Percentiles rank a stretch among this genome's conserved stretches.
Evolutionary conservation across 2,329 filamentous ascomycete species (phyloP).

Genomic region (Botryotinia calthae): DNA sequence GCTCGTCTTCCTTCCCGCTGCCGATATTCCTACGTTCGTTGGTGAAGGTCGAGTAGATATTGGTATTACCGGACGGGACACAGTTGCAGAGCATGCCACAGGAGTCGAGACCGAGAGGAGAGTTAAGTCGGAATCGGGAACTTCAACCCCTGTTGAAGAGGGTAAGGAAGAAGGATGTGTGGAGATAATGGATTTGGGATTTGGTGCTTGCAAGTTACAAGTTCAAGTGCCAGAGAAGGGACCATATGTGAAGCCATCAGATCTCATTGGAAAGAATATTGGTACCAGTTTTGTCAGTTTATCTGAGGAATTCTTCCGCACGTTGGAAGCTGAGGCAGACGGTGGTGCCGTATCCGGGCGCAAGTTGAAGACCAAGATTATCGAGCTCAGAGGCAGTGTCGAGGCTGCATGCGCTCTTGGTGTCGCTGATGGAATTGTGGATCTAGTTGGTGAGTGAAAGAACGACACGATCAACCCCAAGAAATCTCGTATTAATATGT

Average conservation of each 20-base stretch:
- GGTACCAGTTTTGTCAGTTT: slow-evolving; percentile 93
- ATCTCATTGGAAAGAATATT: slow-evolving; percentile 88
- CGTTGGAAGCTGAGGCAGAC: slow-evolving; percentile 60
- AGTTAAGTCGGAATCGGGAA: slow-evolving; percentile 49
- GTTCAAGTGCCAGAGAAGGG: slow-evolving; percentile 96
- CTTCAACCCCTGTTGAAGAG: slow-evolving; percentile 43
- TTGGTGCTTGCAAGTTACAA: slow-evolving; percentile 88
- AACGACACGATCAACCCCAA: not conserved
- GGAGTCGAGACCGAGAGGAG: slow-evolving; percentile 51
- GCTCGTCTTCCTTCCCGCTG: slow-evolving; percentile 93
- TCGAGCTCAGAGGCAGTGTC: slow-evolving; percentile 93
- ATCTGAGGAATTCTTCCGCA: slow-evolving; percentile 77
- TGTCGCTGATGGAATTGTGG: slow-evolving; percentile 94
- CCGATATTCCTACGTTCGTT: slow-evolving; percentile 96
- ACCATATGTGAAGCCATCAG: slow-evolving; percentile 61
- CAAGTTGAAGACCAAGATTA: slow-evolving; percentile 82
- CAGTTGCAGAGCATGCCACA: slow-evolving; percentile 86
- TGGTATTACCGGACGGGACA: slow-evolving; percentile 91
- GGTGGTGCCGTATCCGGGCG: slow-evolving; percentile 40
- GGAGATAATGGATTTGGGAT: slow-evolving; percentile 85
- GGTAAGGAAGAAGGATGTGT: slow-evolving; percentile 56
- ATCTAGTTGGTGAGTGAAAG: slow-evolving; percentile 77
- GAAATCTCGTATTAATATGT: slow-evolving; percentile 25
- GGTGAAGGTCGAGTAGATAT: slow-evolving; percentile 91
- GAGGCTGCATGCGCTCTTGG: slow-evolving; percentile 95